Percentiles rank a stretch among this genome's conserved stretches.
Conservation (phyloP, 2,329 filamentous ascomycete species). For the Fusarium kyushuense region DNA sequence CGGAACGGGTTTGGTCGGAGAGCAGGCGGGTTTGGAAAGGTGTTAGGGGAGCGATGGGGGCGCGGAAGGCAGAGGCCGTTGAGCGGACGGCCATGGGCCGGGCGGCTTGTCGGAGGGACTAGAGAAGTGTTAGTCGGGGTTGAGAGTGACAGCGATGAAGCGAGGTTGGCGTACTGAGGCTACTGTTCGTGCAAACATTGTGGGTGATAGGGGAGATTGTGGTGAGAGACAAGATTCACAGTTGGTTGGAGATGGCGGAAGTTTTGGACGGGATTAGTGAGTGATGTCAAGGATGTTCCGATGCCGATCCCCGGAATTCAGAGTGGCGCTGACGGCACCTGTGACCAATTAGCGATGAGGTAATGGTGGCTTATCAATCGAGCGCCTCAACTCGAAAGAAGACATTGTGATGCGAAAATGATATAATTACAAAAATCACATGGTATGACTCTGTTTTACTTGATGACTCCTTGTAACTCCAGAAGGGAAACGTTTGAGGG, state of each 20-base stretch:
- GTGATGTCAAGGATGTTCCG: slow-evolving; percentile 47
- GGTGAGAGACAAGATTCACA: slow-evolving; percentile 17
- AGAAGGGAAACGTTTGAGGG: no score
- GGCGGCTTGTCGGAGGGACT: slow-evolving; percentile 56
- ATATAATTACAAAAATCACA: neutral
- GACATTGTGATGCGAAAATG: neutral
- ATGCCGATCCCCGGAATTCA: slow-evolving; percentile 30
- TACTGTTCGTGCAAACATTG: slow-evolving; percentile 48
- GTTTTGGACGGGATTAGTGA: slow-evolving; percentile 40
- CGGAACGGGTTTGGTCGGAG: slow-evolving; percentile 80
- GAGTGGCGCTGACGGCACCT: slow-evolving; percentile 22
- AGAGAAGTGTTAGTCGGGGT: slow-evolving; percentile 14
- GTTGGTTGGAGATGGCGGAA: slow-evolving; percentile 26
- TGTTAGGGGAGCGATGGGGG: slow-evolving; percentile 44
- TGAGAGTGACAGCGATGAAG: neutral
- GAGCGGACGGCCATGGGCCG: slow-evolving; percentile 51
- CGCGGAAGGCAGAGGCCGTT: slow-evolving; percentile 43
- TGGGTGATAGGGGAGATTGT: slow-evolving; percentile 30
- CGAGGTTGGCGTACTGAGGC: slow-evolving; percentile 32
- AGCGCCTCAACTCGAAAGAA: neutral
- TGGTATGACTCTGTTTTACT: no score
- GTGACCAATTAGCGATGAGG: slow-evolving; percentile 38
- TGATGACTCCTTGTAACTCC: no score
- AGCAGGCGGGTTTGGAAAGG: slow-evolving; percentile 73
- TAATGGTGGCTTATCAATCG: slow-evolving; percentile 33